Conservation (phyloP, 2,329 filamentous ascomycete genomes). For the Colletotrichum graminicola region DNA sequence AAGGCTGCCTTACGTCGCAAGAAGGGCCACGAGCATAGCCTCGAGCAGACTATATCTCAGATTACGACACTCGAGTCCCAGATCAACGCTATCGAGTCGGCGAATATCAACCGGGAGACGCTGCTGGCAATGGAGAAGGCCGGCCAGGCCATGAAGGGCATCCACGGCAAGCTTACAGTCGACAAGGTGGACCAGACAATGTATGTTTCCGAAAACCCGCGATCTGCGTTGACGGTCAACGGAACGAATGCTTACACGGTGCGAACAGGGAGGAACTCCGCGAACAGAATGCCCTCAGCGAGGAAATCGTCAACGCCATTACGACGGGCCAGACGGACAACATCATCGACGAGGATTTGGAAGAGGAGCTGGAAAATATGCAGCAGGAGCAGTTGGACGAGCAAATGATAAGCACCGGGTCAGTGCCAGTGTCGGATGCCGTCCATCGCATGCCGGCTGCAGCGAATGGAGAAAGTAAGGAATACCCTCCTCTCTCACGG, state of each 20-base stretch:
- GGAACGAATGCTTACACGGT: constrained; percentile 1
- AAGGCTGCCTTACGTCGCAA: constrained; percentile 92
- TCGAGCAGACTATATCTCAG: constrained; percentile 91
- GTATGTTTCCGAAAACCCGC: constrained; percentile 65
- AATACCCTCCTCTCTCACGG: background rate
- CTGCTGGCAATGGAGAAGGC: constrained; percentile 94
- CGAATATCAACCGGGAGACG: constrained; percentile 98
- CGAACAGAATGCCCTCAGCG: constrained; percentile 92
- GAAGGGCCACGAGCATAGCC: constrained; percentile 91
- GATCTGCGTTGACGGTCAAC: background rate
- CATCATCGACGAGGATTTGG: constrained; percentile 88
- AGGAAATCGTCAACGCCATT: constrained; percentile 92
- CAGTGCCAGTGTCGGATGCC: constrained; percentile 83
- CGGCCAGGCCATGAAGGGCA: constrained; percentile 89
- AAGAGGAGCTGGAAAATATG: constrained; percentile 85
- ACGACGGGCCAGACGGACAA: constrained; percentile 76
- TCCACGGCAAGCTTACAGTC: constrained; percentile 89
- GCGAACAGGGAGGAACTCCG: constrained; percentile 82
- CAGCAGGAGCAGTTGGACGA: constrained; percentile 95
- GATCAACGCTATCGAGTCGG: constrained; percentile 96
- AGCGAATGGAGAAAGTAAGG: constrained; percentile 81
- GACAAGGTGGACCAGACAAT: constrained; percentile 97
- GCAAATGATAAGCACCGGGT: constrained; percentile 91
- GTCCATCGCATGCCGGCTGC: constrained; percentile 82
- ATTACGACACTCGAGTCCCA: constrained; percentile 94